Base-by-base conservation (phyloP, 345 rosid genomes). In the Acer campestre region DNA sequence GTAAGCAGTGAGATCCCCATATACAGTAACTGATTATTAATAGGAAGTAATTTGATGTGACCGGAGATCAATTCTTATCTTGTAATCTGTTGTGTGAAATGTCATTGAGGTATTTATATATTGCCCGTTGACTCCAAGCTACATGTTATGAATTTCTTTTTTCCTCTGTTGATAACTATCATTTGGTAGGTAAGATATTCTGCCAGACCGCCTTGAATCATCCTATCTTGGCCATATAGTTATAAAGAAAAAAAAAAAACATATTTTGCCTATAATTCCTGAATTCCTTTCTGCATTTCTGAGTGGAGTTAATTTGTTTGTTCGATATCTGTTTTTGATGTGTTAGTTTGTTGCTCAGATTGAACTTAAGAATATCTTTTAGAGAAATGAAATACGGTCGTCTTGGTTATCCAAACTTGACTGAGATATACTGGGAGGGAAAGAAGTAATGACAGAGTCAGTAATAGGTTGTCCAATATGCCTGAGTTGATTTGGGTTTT, bases 1-100 rank as follows among this genome's bases (percentile, higher is more conserved):
- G 85, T 83, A 79, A 83, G 83, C 83, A 49, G 29, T 81, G 81
- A 70, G 80, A 85, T 75, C 27, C 56, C 75, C 31, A 13, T 75
- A 46, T 51, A 29, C 51, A 68, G 55, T 80, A 62, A 70, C 59
- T 73, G 65, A 62, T 13, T 35, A 75, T 64, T 23, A 7, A 73
- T 64, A 22, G 58, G 49, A 80, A 55, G 35, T 75, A 53, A 72
- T 72, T 29, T 62, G 73, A 40, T 65, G 65, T 69, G 80, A 63
- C 75, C 64, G 38, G 67, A 59, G 71, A 51, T 81, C 25, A 42
- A 38, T 63, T 68, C 68, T 71, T 69, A 68, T 68, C 61, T 72
- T 75, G 76, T 81, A 71, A 70, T 78, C 44, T 72, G 61, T 72
- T 78, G 69, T 73, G 75, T 63, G 29, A 65, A 65, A 49, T 68